These are phyloP conservation scores for Psilocybe cyanescens DNA, from an alignment of 768 basidiomycete genomes.

Conservation along the genomic window DNA sequence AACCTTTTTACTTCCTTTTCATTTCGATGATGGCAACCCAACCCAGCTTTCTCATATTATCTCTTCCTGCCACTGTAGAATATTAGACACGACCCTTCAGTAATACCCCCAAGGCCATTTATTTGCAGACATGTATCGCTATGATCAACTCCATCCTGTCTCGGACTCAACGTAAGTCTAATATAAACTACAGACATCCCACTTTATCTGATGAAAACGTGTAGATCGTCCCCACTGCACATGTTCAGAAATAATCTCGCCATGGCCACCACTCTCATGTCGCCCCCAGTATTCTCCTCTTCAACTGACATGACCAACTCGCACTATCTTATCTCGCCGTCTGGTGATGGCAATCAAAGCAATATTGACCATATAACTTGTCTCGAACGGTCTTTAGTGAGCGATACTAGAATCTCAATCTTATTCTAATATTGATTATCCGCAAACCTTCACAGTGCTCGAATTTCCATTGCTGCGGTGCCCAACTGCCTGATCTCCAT, in stretches of 20 bases:
- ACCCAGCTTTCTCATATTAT: background rate
- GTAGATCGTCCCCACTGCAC: background rate
- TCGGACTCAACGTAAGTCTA: constrained; percentile 19
- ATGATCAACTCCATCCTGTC: constrained; percentile 19
- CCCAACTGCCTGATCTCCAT: constrained; percentile 55
- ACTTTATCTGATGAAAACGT: background rate
- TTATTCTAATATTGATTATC: constrained; percentile 4
- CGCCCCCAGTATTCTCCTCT: too few relatives aligned
- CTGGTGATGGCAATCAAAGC: constrained; percentile 15
- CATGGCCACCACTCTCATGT: background rate
- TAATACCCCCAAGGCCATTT: background rate
- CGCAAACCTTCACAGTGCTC: constrained; percentile 55
- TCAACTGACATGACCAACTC: background rate
- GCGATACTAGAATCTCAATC: constrained; percentile 9
- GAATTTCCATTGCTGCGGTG: constrained; percentile 89
- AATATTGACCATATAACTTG: constrained; percentile 30
- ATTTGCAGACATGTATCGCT: constrained; percentile 7
- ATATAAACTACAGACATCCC: background rate
- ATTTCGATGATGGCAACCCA: background rate
- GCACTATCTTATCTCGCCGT: background rate
- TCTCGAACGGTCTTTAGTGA: constrained; percentile 31
- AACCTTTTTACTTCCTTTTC: constrained; percentile 7
- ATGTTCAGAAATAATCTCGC: constrained; percentile 12
- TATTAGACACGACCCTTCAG: background rate
- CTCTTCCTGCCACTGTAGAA: background rate